Evolutionary conservation across 176 grass and related monocot genomes (phyloP).

Genomic region (Thinopyrum elongatum): DNA sequence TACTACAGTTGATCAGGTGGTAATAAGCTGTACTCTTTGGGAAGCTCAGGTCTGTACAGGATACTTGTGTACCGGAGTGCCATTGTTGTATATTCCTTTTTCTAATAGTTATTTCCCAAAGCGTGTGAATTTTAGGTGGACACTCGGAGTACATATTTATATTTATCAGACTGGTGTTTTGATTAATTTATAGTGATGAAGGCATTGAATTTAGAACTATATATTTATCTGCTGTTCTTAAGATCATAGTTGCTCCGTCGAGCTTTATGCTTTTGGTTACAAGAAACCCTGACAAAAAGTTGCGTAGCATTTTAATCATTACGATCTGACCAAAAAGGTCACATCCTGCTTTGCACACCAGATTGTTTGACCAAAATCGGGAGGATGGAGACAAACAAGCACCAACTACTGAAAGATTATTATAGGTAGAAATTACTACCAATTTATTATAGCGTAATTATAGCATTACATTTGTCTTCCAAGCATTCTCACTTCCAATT

Average conservation of each 20-base stretch:
- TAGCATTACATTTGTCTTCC: no score
- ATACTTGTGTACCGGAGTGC: conserved; percentile 28
- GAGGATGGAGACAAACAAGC: no score
- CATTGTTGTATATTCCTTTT: conserved; percentile 48
- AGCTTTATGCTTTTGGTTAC: no score
- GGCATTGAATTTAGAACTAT: background rate
- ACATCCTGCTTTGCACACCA: no score
- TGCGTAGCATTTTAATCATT: no score
- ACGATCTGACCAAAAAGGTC: no score
- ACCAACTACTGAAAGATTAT: no score
- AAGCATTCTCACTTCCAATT: no score
- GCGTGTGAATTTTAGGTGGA: conserved; percentile 25
- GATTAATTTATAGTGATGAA: conserved; percentile 16
- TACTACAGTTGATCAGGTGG: background rate
- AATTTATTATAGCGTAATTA: no score
- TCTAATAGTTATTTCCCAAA: background rate
- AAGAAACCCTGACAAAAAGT: no score
- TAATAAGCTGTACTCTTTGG: conserved; percentile 44
- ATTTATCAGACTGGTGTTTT: conserved; percentile 23
- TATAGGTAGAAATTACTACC: no score
- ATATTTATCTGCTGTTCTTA: background rate
- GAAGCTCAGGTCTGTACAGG: conserved; percentile 49
- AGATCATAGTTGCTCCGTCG: background rate
- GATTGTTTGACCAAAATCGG: no score
- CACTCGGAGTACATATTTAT: conserved; percentile 20